phyloP scores from a whole-genome alignment of 441 rosid genomes.

The Rhodomyrtus psidioides region DNA sequence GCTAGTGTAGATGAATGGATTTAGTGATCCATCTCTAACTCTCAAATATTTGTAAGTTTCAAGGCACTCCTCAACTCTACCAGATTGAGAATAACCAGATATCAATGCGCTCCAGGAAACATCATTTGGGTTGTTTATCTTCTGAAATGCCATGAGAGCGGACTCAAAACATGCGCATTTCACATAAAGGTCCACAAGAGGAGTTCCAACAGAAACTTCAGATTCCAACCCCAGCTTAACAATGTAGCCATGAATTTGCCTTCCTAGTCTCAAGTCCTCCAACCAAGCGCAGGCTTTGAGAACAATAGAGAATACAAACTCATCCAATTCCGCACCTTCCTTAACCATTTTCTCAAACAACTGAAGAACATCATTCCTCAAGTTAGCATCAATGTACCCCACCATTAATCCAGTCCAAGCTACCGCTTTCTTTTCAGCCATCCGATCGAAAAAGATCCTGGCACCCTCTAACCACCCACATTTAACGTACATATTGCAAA shows the following conservation, averaged over 20 bases:
- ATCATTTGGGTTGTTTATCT: constrained; percentile 43
- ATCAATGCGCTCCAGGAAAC: constrained; percentile 52
- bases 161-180: constrained; percentile 38
- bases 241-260: constrained; percentile 40
- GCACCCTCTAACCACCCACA: constrained; percentile 46
- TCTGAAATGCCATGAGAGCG: constrained; percentile 35
- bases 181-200: constrained; percentile 46
- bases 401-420: constrained; percentile 51
- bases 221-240: constrained; percentile 43
- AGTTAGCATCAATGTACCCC: constrained; percentile 37
- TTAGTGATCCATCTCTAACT: not conserved
- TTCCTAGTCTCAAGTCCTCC: constrained; percentile 31
- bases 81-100: constrained; percentile 41
- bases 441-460: constrained; percentile 29
- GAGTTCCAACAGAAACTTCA: constrained; percentile 54
- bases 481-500: constrained; percentile 49
- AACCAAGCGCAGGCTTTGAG: constrained; percentile 52
- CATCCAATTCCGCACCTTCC: constrained; percentile 45
- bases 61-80: constrained; percentile 28
- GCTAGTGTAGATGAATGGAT: constrained; percentile 3
- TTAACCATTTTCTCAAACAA: constrained; percentile 26
- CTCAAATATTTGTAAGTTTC: not conserved
- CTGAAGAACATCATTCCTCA: constrained; percentile 25
- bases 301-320: constrained; percentile 44
- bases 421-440: constrained; percentile 32